Conservation (phyloP, 2,329 filamentous ascomycete species). For the Zasmidium citrigriseum region DNA sequence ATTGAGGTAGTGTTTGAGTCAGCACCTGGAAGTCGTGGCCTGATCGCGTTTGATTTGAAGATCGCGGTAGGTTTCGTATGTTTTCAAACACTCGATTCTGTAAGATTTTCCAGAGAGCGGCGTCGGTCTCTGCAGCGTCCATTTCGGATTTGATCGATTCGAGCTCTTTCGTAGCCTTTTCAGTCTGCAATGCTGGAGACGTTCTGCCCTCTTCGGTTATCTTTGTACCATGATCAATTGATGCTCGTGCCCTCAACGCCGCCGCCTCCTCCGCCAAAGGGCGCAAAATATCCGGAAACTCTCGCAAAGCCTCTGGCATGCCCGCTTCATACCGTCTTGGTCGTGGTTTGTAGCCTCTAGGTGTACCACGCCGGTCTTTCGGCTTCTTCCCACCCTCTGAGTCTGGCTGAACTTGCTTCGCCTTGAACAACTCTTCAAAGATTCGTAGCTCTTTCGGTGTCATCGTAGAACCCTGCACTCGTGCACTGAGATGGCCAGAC, state of each 20-base stretch:
- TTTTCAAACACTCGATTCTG: slow-evolving; percentile 63
- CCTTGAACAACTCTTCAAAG: slow-evolving; percentile 20
- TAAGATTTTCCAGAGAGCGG: slow-evolving; percentile 67
- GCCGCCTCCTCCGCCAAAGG: slow-evolving; percentile 24
- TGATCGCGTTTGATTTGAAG: background rate
- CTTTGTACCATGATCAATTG: background rate
- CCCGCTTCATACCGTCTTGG: background rate
- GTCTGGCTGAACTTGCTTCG: background rate
- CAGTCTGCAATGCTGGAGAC: background rate
- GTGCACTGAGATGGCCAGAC: slow-evolving; percentile 3
- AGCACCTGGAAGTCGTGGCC: slow-evolving; percentile 8
- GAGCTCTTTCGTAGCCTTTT: slow-evolving; percentile 27
- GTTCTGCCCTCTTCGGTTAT: background rate
- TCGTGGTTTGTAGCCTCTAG: background rate
- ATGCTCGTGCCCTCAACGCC: slow-evolving; percentile 8
- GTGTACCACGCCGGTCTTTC: too few relatives aligned
- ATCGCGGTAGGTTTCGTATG: slow-evolving; percentile 6
- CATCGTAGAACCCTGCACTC: slow-evolving; percentile 20
- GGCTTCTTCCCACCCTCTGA: slow-evolving; percentile 1
- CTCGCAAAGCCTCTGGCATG: background rate
- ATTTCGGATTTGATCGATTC: slow-evolving; percentile 58
- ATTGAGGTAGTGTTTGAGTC: slow-evolving; percentile 18
- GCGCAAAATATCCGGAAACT: slow-evolving; percentile 22
- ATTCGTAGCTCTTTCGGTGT: slow-evolving; percentile 22
- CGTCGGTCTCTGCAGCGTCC: slow-evolving; percentile 58